These are phyloP conservation scores for Tolypocladium amazonense DNA, from an alignment of 2,329 filamentous ascomycete species.

Conservation along the genomic window DNA sequence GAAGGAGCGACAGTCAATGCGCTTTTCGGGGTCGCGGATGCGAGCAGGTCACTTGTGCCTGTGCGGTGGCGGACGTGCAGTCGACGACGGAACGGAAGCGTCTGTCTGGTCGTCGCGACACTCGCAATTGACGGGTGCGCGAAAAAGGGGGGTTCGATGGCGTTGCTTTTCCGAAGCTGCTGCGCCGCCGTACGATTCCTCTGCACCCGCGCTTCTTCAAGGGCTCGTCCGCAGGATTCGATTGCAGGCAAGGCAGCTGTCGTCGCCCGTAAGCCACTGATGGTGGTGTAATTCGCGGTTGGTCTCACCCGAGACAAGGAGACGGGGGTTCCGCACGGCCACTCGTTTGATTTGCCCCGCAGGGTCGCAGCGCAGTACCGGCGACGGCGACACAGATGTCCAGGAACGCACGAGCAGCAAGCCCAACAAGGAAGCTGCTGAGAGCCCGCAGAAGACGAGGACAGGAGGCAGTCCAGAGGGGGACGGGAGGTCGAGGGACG, in stretches of 20 bases:
- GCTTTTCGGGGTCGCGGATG: background rate
- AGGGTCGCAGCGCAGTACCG: background rate
- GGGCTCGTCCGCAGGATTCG: background rate
- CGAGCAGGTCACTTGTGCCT: background rate
- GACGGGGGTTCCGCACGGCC: background rate
- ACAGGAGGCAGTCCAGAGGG: background rate
- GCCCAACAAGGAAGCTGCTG: background rate
- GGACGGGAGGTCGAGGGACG: background rate
- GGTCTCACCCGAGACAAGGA: slow-evolving; percentile 4
- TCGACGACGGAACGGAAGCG: background rate
- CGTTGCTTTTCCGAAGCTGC: background rate
- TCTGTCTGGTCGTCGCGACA: background rate
- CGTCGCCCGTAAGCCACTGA: background rate
- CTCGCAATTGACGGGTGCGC: background rate
- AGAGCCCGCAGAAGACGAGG: background rate
- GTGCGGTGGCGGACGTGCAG: background rate
- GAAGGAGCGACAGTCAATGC: background rate
- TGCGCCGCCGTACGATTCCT: background rate
- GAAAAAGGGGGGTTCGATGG: background rate
- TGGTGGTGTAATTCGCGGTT: background rate
- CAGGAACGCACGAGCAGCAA: background rate
- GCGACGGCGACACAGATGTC: background rate
- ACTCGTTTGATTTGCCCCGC: slow-evolving; percentile 1
- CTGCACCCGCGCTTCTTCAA: background rate
- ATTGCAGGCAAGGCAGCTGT: background rate